Evolutionary conservation across 352 stramenopile genomes (phyloP), one percentile per base, ranked within the genome.

Genomic region (Bremia lactucae): DNA sequence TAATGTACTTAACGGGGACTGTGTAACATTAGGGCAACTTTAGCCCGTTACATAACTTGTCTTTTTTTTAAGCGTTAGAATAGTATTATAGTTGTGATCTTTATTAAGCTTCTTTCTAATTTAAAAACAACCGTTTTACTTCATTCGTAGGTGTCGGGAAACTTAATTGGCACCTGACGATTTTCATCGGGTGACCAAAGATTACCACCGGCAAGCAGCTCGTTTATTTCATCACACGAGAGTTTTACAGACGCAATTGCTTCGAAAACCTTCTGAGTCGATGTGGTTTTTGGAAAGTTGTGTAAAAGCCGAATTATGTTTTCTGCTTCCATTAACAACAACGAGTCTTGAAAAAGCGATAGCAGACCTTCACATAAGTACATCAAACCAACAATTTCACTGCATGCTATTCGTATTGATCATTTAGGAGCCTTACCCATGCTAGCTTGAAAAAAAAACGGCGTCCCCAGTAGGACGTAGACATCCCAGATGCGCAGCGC

Each of bases 361-460:
- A 92, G 42, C 15, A 92, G 59, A 15, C 72, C 80, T 92, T 41
- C 13, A 51, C 21, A 20, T 23, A 10, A 37, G 0, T 20, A 49
- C 28, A 40, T 0, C 15, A 39, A 54, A 42, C 36, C 38, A 42
- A n/a, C 22, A 5, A 24, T 9, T 31, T 13, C n/a, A 11, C 31
- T 20, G n/a, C 10, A 10, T 4, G 3, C 14, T n/a, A 20, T 36
- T 21, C 6, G 19, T 36, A 7, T 36, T 36, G 11, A 33, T 10
- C 24, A 10, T 22, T 13, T 36, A 14, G 2, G 46, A 37, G 4
- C 24, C 61, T 42, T 55, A 89, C 79, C 80, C 55, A 92, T 80
- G 55, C 75, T 87, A 5, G 77, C 77, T 39, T 90, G 80, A 48
- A 92, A 92, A 57, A 92, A 90, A 54, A 90, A 92, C 13, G 77